Evolutionary conservation across 148 eudicot species (phyloP), one percentile per base, ranked within the genome.

Genomic region (Amaranthus palmeri): DNA sequence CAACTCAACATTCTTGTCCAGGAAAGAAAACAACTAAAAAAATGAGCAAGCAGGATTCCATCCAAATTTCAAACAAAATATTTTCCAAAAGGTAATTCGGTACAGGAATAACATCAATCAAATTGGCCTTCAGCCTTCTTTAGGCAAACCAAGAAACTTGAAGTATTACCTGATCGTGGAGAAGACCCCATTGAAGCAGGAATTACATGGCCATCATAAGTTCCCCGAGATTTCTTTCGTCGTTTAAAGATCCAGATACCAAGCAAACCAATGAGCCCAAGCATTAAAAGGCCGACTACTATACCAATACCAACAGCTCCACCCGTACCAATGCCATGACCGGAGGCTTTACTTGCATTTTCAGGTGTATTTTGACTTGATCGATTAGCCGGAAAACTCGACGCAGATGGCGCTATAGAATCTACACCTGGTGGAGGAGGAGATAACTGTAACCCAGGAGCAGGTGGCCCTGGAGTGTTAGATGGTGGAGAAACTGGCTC

Each of bases 151-250:
- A 41, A 54, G 59, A 11, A 72, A 52, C 49, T 63, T 7, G 15
- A 73, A 63, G 9, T 17, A 68, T 71, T 85, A 90, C 96, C 90
- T 83, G 91, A 82, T 62, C 77, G 79, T 48, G 91, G 89, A n/a
- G 89, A 82, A 67, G 89, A 83, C 7, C 74, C 82, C 57, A 67
- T 59, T 12, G 88, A 83, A 46, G 87, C 76, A 61, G 95, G 89
- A 68, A 79, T 67, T 66, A 82, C 60, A 69, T 82, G 73, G 54
- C 82, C 82, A 54, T 79, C 77, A 77, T 65, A 74, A 54, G 75
- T 69, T 72, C 82, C 76, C 60, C 80, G 72, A 59, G 40, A 53
- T 73, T 71, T 80, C 71, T 74, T 86, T 81, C 81, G 87, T 51
- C 82, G 79, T 82, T 84, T 85, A 61, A 61, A 72, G 66, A 84